Evolutionary conservation across 208 protist species (phyloP).

Genomic region (Angomonas ambiguus): DNA sequence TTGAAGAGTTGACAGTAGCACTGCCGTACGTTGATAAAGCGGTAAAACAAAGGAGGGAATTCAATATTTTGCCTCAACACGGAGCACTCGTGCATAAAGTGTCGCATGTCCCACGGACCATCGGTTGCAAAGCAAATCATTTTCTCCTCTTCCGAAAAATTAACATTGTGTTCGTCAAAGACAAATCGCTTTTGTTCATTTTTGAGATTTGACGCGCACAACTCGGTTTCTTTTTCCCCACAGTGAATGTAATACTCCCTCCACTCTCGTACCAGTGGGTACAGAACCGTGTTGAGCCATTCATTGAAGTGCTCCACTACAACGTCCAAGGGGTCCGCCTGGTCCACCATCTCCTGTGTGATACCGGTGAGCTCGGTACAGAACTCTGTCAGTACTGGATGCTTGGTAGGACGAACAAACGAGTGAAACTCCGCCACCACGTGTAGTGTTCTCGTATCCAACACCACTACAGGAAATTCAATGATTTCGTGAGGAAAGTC

Average conservation of each 20-base stretch:
- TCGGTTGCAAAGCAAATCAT: constrained; percentile 86
- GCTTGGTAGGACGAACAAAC: constrained; percentile 83
- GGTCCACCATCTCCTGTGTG: constrained; percentile 87
- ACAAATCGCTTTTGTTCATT: constrained; percentile 49
- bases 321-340: constrained; percentile 46
- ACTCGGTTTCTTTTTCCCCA: not conserved
- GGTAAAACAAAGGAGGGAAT: constrained; percentile 87
- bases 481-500: constrained; percentile 94
- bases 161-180: constrained; percentile 31
- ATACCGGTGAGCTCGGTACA: constrained; percentile 95
- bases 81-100: constrained; percentile 85
- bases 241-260: constrained; percentile 19
- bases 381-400: constrained; percentile 85
- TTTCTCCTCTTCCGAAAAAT: constrained; percentile 30
- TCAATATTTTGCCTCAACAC: constrained; percentile 67
- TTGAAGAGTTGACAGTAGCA: constrained; percentile 64
- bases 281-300: constrained; percentile 67
- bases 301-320: constrained; percentile 55
- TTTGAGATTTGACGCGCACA: constrained; percentile 40
- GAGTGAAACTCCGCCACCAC: constrained; percentile 84
- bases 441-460: constrained; percentile 63
- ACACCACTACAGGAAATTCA: constrained; percentile 92
- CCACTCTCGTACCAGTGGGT: constrained; percentile 61
- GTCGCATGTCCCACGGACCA: constrained; percentile 89
- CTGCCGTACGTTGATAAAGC: constrained; percentile 85